Evolutionary conservation across 2,329 filamentous ascomycete species (phyloP).

Genomic region (Colletotrichum sp.): DNA sequence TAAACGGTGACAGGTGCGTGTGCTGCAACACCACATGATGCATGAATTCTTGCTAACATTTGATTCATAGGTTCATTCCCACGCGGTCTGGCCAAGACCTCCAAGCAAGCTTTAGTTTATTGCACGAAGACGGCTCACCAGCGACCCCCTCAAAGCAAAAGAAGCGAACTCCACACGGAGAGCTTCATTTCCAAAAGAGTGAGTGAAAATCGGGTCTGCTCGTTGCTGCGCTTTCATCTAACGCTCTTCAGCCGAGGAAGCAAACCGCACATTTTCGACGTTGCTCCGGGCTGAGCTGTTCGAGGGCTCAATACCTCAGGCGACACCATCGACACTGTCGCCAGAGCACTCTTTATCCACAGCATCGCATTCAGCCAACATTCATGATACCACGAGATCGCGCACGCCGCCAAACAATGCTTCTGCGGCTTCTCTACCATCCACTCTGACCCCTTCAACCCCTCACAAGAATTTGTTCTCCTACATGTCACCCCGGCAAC

Average conservation of each 20-base stretch:
- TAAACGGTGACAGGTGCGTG: constrained; percentile 65
- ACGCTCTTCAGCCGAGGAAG: constrained; percentile 74
- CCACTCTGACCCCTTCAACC: constrained; percentile 86
- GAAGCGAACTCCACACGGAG: constrained; percentile 84
- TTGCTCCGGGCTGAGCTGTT: constrained; percentile 91
- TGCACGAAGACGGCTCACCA: constrained; percentile 92
- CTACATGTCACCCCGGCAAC: constrained; percentile 79
- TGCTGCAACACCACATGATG: neutral
- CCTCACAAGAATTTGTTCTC: constrained; percentile 97
- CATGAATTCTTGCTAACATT: neutral
- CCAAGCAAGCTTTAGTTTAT: constrained; percentile 87
- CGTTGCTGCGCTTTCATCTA: neutral
- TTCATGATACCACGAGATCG: constrained; percentile 71
- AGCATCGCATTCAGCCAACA: constrained; percentile 53
- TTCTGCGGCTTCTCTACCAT: constrained; percentile 66
- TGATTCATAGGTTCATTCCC: constrained; percentile 79
- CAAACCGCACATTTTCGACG: constrained; percentile 89
- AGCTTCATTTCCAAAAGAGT: constrained; percentile 95
- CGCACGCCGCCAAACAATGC: constrained; percentile 78
- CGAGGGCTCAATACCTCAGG: constrained; percentile 85
- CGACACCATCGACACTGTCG: constrained; percentile 66
- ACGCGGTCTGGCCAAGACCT: constrained; percentile 92
- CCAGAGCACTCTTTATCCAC: constrained; percentile 58
- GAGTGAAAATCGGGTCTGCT: constrained; percentile 34
- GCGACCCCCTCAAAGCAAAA: constrained; percentile 86